Evolutionary conservation across 805 yeast species (phyloP).

Genomic region (Ogataea pignaliae): DNA sequence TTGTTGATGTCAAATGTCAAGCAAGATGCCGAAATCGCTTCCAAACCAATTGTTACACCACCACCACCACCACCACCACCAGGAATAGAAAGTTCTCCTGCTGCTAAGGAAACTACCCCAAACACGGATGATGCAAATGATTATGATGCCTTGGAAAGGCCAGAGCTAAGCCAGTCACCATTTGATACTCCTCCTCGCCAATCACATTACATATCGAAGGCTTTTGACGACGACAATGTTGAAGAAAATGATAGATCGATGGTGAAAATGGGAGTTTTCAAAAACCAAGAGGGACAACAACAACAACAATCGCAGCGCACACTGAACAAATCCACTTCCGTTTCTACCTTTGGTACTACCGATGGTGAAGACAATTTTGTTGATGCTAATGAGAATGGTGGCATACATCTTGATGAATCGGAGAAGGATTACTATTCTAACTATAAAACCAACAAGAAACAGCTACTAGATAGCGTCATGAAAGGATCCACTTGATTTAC

Average conservation of each 20-base stretch:
- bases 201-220: conserved; percentile 2
- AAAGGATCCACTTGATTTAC: conserved; percentile 30
- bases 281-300: neutral
- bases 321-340: neutral
- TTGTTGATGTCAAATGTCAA: conserved; percentile 3
- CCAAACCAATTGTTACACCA: neutral
- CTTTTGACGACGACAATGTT: neutral
- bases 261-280: neutral
- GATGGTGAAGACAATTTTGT: neutral
- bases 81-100: neutral
- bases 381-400: neutral
- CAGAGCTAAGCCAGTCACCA: conserved; percentile 4
- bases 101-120: neutral
- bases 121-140: no score
- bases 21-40: neutral
- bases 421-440: conserved; percentile 38
- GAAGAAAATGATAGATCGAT: neutral
- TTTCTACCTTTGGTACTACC: neutral
- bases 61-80: neutral
- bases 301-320: neutral
- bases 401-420: neutral
- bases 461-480: conserved; percentile 34
- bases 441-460: conserved; percentile 38
- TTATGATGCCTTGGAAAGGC: no score
- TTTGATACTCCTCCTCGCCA: conserved; percentile 20